Evolutionary conservation across 225 moss, liverwort and hornwort species (phyloP).

Genomic region (Pseudisothecium myosuroides): DNA sequence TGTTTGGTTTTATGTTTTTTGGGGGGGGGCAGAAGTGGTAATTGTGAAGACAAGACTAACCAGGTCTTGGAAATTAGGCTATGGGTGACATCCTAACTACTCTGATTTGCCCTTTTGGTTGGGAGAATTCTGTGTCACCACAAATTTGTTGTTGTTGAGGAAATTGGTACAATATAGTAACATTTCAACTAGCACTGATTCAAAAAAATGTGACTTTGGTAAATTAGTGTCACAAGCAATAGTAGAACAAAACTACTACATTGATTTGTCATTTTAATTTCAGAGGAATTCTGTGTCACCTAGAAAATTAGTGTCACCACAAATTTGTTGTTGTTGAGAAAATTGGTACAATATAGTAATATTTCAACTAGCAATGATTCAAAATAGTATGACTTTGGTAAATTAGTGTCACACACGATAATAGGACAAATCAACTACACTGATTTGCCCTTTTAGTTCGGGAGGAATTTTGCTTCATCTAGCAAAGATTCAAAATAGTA

Average conservation of each 20-base stretch:
- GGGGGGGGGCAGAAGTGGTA: neutral
- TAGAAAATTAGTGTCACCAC: no score
- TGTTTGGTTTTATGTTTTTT: no score
- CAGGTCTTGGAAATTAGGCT: no score
- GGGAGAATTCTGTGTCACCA: neutral
- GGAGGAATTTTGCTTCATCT: no score
- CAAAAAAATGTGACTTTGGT: neutral
- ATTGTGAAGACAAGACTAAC: neutral
- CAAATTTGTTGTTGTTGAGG: no score
- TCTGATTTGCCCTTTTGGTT: neutral
- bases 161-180: neutral
- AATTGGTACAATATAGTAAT: neutral
- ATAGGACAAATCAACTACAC: no score
- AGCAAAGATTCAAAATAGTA: no score
- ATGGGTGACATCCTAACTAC: fast-evolving
- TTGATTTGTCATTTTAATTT: no score
- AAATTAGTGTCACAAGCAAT: neutral
- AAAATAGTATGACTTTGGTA: neutral
- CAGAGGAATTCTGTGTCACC: no score
- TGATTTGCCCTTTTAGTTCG: no score
- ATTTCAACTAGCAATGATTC: neutral
- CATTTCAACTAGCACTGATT: neutral
- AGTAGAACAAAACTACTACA: no score
- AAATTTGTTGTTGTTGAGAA: no score
- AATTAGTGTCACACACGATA: neutral